A percentile compares a stretch with the other conserved stretches of the same genome.
Evolutionary conservation across 2,329 filamentous ascomycete species (phyloP).

Genomic region (Phyllosticta ampelicida): DNA sequence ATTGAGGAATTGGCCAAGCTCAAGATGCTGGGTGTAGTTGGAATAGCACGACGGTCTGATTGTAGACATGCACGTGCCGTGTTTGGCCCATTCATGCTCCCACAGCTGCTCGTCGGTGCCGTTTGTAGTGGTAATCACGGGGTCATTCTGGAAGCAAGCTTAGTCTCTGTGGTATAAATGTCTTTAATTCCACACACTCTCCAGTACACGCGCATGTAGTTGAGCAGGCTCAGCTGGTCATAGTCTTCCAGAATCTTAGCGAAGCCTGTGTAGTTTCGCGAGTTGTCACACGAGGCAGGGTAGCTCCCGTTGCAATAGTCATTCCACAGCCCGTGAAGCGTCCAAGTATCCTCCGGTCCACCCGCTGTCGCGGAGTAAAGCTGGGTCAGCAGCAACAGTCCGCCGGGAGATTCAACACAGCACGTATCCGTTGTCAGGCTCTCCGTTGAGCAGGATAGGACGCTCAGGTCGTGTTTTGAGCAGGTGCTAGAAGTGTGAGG

Average conservation of each 20-base stretch:
- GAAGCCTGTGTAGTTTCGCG: constrained; percentile 2
- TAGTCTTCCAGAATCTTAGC: constrained; percentile 40
- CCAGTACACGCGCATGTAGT: constrained; percentile 62
- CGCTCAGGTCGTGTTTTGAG: constrained; percentile 2
- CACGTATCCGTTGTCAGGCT: constrained; percentile 5
- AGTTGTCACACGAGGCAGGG: constrained; percentile 37
- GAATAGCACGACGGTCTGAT: constrained; percentile 54
- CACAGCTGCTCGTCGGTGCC: constrained; percentile 49
- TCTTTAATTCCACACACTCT: constrained; percentile 43
- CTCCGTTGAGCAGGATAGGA: constrained; percentile 8
- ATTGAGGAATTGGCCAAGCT: constrained; percentile 60
- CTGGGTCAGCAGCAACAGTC: constrained; percentile 7
- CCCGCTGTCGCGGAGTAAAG: constrained; percentile 2
- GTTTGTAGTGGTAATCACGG: constrained; percentile 7
- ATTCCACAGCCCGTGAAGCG: constrained; percentile 58
- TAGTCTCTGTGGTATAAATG: not conserved
- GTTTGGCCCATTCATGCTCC: constrained; percentile 62
- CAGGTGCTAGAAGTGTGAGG: not conserved
- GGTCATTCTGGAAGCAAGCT: constrained; percentile 2
- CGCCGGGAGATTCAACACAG: constrained; percentile 8
- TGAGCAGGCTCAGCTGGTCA: constrained; percentile 45
- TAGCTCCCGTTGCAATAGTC: constrained; percentile 58
- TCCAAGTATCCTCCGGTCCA: constrained; percentile 56
- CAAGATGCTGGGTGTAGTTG: constrained; percentile 45
- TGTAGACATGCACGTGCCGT: constrained; percentile 64